Conservation (phyloP, 2,329 filamentous ascomycete genomes). For the Cordyceps pruinosa region DNA sequence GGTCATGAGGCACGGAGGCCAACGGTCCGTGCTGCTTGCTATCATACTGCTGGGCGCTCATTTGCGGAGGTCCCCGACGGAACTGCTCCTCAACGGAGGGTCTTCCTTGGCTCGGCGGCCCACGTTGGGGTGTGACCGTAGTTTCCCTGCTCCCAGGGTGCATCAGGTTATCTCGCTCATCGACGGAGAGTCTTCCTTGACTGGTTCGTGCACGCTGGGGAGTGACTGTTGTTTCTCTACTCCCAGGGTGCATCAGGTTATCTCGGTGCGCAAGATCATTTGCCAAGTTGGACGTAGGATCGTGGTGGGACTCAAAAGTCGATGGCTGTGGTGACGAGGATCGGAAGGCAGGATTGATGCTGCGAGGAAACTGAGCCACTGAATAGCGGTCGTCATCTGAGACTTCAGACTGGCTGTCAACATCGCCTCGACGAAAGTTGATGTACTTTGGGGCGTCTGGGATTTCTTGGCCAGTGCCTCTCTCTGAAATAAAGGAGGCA, state of each 20-base stretch:
- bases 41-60: constrained; percentile 9
- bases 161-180: neutral
- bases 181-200: constrained; percentile 13
- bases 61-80: constrained; percentile 17
- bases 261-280: constrained; percentile 59
- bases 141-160: constrained; percentile 43
- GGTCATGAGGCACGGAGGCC: constrained; percentile 74
- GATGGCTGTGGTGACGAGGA: constrained; percentile 96
- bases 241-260: constrained; percentile 36
- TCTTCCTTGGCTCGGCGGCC: constrained; percentile 17
- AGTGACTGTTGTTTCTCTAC: constrained; percentile 44
- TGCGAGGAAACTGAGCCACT: constrained; percentile 89
- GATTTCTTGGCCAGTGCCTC: constrained; percentile 91
- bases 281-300: constrained; percentile 68
- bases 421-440: constrained; percentile 91
- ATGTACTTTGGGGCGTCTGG: constrained; percentile 96
- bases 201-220: constrained; percentile 39
- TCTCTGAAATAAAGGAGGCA: constrained; percentile 75
- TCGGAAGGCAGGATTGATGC: constrained; percentile 91
- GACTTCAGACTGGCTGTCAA: constrained; percentile 73
- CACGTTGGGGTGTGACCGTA: constrained; percentile 47
- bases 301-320: constrained; percentile 85
- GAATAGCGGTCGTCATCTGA: constrained; percentile 88
- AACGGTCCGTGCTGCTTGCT: constrained; percentile 53
- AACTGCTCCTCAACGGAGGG: constrained; percentile 14